A percentile compares a stretch with the other conserved stretches of the same genome.
Conservation (phyloP, 2,329 filamentous ascomycete genomes). For the Stachybotrys chlorohalonatus region DNA sequence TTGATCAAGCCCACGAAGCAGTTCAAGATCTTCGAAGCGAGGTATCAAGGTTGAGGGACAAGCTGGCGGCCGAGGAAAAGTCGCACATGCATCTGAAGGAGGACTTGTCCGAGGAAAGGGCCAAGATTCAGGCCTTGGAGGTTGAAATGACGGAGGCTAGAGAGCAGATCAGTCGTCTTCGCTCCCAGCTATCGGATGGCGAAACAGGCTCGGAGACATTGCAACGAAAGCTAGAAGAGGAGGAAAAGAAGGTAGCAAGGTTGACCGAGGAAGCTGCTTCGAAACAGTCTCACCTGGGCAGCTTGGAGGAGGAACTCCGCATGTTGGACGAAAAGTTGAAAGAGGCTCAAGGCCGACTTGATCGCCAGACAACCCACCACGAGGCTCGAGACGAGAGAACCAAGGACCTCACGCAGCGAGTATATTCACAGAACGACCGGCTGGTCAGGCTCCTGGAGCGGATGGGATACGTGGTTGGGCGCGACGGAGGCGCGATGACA, state of each 20-base stretch:
- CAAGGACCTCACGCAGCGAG: constrained; percentile 73
- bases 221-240: constrained; percentile 64
- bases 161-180: constrained; percentile 57
- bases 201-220: constrained; percentile 76
- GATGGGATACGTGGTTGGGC: constrained; percentile 72
- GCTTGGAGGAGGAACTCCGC: constrained; percentile 66
- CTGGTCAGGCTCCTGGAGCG: constrained; percentile 77
- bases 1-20: constrained; percentile 48
- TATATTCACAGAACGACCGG: constrained; percentile 78
- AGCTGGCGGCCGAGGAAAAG: constrained; percentile 41
- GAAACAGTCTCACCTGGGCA: constrained; percentile 65
- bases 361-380: constrained; percentile 46
- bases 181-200: constrained; percentile 67
- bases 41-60: constrained; percentile 43
- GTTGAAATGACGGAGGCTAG: constrained; percentile 54
- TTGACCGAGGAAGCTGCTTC: constrained; percentile 64
- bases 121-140: constrained; percentile 45
- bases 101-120: constrained; percentile 41
- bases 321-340: constrained; percentile 58
- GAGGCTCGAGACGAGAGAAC: constrained; percentile 63
- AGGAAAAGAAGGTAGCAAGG: constrained; percentile 60
- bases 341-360: constrained; percentile 41
- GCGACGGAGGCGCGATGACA: constrained; percentile 62
- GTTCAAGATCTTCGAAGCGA: constrained; percentile 49
- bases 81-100: constrained; percentile 44